Evolutionary conservation across 2,329 filamentous ascomycete genomes (phyloP).

Genomic region (Septoria petroselini): DNA sequence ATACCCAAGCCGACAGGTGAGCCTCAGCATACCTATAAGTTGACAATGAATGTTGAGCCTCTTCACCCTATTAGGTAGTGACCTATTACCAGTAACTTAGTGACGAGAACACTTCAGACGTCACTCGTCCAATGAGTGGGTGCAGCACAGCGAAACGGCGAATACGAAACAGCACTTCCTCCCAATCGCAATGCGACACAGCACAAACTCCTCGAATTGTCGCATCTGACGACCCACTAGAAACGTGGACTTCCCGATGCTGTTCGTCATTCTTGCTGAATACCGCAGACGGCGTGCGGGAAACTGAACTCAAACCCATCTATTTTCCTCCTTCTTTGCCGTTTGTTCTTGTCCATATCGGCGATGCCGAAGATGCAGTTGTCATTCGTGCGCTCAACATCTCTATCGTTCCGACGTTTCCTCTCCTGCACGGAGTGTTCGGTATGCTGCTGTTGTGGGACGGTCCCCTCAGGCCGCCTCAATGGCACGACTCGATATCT

Average conservation of each 20-base stretch:
- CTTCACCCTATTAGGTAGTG: background rate
- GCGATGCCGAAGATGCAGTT: constrained; percentile 1
- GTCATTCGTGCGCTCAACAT: constrained; percentile 5
- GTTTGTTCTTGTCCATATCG: constrained; percentile 1
- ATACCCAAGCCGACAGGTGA: no score
- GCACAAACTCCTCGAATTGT: background rate
- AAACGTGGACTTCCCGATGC: constrained; percentile 13
- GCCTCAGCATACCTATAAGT: background rate
- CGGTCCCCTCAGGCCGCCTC: background rate
- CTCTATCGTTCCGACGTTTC: background rate
- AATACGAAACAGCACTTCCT: constrained; percentile 8
- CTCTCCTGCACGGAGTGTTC: background rate
- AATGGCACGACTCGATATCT: constrained; percentile 8
- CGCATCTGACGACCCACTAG: background rate
- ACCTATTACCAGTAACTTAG: no score
- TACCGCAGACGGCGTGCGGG: background rate
- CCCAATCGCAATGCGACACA: constrained; percentile 10
- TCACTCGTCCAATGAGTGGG: constrained; percentile 13
- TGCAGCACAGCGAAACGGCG: background rate
- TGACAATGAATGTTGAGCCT: background rate
- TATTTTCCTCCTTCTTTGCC: constrained; percentile 1
- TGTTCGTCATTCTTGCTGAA: constrained; percentile 8
- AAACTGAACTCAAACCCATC: background rate
- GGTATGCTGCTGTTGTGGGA: background rate
- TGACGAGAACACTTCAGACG: constrained; percentile 9